Base-by-base conservation (phyloP, 2,329 filamentous ascomycete species). In the Penicillium sp. region DNA sequence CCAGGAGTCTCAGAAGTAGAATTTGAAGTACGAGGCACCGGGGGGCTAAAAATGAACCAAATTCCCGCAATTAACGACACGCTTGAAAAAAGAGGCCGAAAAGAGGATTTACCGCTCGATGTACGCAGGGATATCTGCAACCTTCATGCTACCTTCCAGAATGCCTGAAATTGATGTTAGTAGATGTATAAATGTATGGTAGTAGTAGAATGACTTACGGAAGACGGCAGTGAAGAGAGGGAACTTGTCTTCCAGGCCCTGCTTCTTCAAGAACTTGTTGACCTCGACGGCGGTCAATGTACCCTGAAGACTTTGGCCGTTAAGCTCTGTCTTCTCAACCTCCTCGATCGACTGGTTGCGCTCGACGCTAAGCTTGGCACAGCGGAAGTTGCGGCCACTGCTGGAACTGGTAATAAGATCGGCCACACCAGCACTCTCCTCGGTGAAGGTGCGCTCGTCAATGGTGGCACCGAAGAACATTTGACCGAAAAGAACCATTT, bases 401-500 rank as follows among this genome's bases (percentile, higher is more conserved):
- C 87, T 90, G 77, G 92, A 97, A 53, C 89, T 94, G 1, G 94
- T 97, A 70, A 99, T 96, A 63, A 99, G 79, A 75, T 99, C 94
- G 26, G 94, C 94, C 37, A 97, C 92, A 63, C 94, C 94, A 23
- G 91, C 92, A 65, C 90, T 95, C 73, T 97, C 91, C 71, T 97
- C 92, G n/a, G 93, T 97, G 73, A 99, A 97, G 0, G 94, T 99
- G 54, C 84, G 85, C 9, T 89, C 85, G 61, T 89, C 84, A 25
- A 94, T 88, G 1, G 89, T 90, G 67, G 92, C 84, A 18, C 86
- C 85, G 72, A 97, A 99, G 80, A 97, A 99, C 66, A 89, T 86
- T 74, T 92, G 91, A 62, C 93, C 93, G 65, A 99, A 99, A 71
- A 89, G 89, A 68, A 97, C 91, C 88, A 97, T 96, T 77, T 99